phyloP scores from a whole-genome alignment of 805 yeast species.

The Starmerella sirachaensis region DNA sequence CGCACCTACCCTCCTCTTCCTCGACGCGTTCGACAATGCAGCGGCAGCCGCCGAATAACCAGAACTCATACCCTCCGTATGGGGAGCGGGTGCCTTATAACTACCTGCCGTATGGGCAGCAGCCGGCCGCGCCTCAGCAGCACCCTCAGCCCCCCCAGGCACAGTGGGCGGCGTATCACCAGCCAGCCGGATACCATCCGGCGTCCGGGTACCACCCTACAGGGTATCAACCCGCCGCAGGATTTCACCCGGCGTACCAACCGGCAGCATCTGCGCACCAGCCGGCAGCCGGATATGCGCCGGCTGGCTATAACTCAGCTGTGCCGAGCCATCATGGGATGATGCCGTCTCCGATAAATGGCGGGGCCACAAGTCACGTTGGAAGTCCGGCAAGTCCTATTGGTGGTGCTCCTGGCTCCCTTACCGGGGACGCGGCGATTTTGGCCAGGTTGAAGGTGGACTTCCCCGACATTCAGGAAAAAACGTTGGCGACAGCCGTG shows the following conservation, averaged over 20 bases:
- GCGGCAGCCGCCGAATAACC: slow-evolving; percentile 15
- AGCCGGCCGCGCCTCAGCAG: slow-evolving; percentile 8
- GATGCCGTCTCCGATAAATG: too few relatives aligned
- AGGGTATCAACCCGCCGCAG: too few relatives aligned
- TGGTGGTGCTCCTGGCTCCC: slow-evolving; percentile 7
- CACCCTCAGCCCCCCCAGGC: slow-evolving; percentile 4
- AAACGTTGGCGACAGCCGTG: slow-evolving; percentile 23
- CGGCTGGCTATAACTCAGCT: too few relatives aligned
- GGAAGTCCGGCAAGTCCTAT: too few relatives aligned
- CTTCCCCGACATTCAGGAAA: slow-evolving; percentile 22
- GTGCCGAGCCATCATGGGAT: too few relatives aligned
- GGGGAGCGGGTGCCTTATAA: slow-evolving; percentile 1
- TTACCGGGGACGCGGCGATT: slow-evolving; percentile 10
- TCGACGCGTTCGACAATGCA: slow-evolving; percentile 3
- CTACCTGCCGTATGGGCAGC: slow-evolving; percentile 7
- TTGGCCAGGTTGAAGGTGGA: slow-evolving; percentile 12
- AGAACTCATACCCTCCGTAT: slow-evolving; percentile 12
- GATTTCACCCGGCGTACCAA: slow-evolving; percentile 4
- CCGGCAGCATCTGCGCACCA: slow-evolving; percentile 9
- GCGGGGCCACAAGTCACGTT: too few relatives aligned
- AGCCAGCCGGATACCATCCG: slow-evolving; percentile 12
- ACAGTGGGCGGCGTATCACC: slow-evolving; percentile 8
- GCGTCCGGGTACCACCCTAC: too few relatives aligned
- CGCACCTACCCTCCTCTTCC: slow-evolving; percentile 8
- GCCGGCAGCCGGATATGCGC: slow-evolving; percentile 8